Evolutionary conservation across 768 basidiomycete species (phyloP).

Genomic region (Leccinellum albellum): DNA sequence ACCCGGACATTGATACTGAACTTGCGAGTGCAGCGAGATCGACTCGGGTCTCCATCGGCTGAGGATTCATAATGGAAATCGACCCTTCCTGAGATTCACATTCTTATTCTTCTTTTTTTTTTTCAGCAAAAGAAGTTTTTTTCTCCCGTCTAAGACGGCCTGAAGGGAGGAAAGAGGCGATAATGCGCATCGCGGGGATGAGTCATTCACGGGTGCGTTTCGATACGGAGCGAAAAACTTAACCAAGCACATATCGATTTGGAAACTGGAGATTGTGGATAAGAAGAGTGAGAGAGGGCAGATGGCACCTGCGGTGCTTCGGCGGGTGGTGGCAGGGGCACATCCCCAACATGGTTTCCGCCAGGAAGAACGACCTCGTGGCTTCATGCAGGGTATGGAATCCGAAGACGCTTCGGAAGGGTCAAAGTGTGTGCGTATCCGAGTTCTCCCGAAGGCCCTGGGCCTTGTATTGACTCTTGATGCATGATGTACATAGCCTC

Average conservation of each 20-base stretch:
- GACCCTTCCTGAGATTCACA: neutral
- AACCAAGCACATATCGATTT: conserved; percentile 6
- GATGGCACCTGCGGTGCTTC: conserved; percentile 3
- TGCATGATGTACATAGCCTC: neutral
- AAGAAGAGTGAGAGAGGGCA: conserved; percentile 1
- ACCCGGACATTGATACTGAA: neutral
- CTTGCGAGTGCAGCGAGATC: conserved; percentile 20
- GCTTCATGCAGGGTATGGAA: neutral
- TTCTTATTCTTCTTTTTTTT: neutral
- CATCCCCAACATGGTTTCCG: conserved; percentile 12
- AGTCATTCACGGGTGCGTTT: neutral
- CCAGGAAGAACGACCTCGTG: conserved; percentile 20
- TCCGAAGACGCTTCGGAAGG: conserved; percentile 12
- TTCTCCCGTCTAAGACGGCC: neutral
- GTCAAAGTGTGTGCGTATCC: neutral
- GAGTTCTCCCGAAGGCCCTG: conserved; percentile 14
- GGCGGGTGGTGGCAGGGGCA: conserved; percentile 12
- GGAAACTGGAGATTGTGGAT: conserved; percentile 1
- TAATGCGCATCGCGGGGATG: conserved; percentile 16
- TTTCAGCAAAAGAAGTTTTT: neutral
- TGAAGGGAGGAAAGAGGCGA: conserved; percentile 10
- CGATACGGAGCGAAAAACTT: conserved; percentile 1
- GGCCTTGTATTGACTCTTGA: neutral
- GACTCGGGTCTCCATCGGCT: conserved; percentile 16
- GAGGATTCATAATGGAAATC: neutral